Evolutionary conservation across 352 stramenopile genomes (phyloP), one percentile per base, ranked within the genome.

Genomic region (Aphanomyces invadans): DNA sequence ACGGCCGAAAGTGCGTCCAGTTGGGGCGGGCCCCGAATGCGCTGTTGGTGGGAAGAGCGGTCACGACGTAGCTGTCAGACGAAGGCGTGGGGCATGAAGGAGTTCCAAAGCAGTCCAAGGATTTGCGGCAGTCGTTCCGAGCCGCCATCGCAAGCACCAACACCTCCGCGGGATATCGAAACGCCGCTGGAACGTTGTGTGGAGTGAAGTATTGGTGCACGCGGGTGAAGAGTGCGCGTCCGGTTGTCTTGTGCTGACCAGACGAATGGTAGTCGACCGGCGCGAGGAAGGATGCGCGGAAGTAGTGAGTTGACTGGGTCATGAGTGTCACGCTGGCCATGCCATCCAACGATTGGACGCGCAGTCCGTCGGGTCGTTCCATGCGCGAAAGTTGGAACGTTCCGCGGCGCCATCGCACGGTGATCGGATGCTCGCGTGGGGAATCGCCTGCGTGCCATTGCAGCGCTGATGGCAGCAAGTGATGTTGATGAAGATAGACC

Each of bases 401-500:
- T 10, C 55, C 55, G 28, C 55, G 52, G 23, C 39, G 55, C 55
- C 55, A 64, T 21, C 55, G 55, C 12, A 52, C 10, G 3, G 25
- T 12, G 15, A 36, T 62, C 11, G 54, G 29, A 15, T 25, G 4
- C 15, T 42, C 11, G 10, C 5, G 11, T 9, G 19, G 33, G 10
- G 25, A 26, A 29, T n/a, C 5, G n/a, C 49, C 15, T 4, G 25
- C 21, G 9, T 38, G 49, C 55, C 55, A 64, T 29, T 52, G 32
- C 15, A 52, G 21, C 4, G 11, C 15, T 4, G 49, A 57, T 5
- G 49, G 5, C 7, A 9, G 36, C 21, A 52, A 21, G 26, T 64
- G 55, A 38, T 64, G 55, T 3, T 64, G 32, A 23, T 64, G 55
- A 10, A 64, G 32, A 28, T 64, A 64, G 2, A 64, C 3, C 7